Percentiles rank a stretch among this genome's conserved stretches.
Conservation (phyloP, 2,329 filamentous ascomycete species). For the Ophiosphaerella korrae region DNA sequence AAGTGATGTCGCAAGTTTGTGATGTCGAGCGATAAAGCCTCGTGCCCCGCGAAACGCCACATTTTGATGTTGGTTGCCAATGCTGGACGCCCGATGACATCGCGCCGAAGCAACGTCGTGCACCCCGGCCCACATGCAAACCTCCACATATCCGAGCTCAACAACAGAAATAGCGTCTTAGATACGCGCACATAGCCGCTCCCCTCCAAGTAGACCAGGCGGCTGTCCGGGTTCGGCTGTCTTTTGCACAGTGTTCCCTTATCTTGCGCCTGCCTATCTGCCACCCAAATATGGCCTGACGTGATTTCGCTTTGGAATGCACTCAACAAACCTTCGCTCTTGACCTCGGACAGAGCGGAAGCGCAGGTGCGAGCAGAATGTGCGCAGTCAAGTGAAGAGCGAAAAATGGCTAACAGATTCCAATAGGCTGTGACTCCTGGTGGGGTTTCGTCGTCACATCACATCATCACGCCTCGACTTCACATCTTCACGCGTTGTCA, state of each 20-base stretch:
- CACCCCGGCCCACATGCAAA: conserved; percentile 19
- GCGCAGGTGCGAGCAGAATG: neutral
- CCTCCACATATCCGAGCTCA: conserved; percentile 39
- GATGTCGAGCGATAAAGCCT: neutral
- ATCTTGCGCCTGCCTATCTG: too few relatives aligned
- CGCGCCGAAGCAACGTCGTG: conserved; percentile 7
- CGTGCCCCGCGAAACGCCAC: conserved; percentile 9
- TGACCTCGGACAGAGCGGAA: neutral
- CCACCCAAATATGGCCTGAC: neutral
- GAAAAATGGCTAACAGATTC: neutral
- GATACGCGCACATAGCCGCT: conserved; percentile 17
- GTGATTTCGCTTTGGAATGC: neutral
- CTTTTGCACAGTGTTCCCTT: neutral
- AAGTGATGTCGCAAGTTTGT: neutral
- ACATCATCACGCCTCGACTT: neutral
- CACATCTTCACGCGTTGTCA: neutral
- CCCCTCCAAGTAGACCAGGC: conserved; percentile 9
- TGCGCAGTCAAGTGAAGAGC: neutral
- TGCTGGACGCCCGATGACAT: conserved; percentile 30
- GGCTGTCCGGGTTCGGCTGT: conserved; percentile 25
- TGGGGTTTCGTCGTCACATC: neutral
- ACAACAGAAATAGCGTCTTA: conserved; percentile 42
- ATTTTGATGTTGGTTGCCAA: conserved; percentile 9
- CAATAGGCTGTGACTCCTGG: neutral
- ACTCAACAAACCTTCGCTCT: neutral